A percentile compares a stretch with the other conserved stretches of the same genome.
phyloP scores from a whole-genome alignment of 2,329 filamentous ascomycete genomes.

The Aphanoascus verrucosus region DNA sequence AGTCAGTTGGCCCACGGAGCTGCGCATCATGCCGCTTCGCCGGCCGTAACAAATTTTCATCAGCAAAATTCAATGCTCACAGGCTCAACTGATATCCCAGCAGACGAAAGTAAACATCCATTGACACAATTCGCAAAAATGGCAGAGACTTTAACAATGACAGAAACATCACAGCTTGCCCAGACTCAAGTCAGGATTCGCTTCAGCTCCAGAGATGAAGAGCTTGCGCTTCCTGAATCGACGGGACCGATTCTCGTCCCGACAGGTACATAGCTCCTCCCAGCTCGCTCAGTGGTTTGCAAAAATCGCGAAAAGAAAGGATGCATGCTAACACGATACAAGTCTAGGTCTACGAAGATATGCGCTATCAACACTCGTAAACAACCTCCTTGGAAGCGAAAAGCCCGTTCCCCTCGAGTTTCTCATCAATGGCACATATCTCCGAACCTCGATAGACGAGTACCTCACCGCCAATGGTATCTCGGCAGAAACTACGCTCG shows the following conservation, averaged over 20 bases:
- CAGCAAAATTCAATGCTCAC: neutral
- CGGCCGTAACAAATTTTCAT: slow-evolving; percentile 31
- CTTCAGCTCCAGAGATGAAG: slow-evolving; percentile 42
- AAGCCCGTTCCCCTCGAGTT: slow-evolving; percentile 63
- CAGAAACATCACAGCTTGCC: slow-evolving; percentile 10
- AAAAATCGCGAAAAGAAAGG: neutral
- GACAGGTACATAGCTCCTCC: slow-evolving; percentile 36
- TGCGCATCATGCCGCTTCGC: slow-evolving; percentile 33
- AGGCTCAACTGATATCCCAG: neutral
- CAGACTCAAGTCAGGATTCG: slow-evolving; percentile 46
- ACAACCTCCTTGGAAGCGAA: slow-evolving; percentile 47
- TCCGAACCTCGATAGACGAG: slow-evolving; percentile 80
- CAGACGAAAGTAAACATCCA: neutral
- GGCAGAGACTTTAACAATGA: neutral
- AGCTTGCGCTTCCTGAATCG: slow-evolving; percentile 45
- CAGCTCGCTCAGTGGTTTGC: no score
- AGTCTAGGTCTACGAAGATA: slow-evolving; percentile 45
- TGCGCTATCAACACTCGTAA: slow-evolving; percentile 53
- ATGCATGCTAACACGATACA: neutral
- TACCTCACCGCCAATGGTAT: slow-evolving; percentile 79
- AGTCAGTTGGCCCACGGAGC: neutral
- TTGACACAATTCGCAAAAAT: neutral
- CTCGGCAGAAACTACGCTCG: slow-evolving; percentile 75
- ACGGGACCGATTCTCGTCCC: slow-evolving; percentile 48
- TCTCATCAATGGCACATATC: slow-evolving; percentile 83